Conservation (phyloP, 1,139 yeast genomes). For the Debaryomyces psychrophilus region DNA sequence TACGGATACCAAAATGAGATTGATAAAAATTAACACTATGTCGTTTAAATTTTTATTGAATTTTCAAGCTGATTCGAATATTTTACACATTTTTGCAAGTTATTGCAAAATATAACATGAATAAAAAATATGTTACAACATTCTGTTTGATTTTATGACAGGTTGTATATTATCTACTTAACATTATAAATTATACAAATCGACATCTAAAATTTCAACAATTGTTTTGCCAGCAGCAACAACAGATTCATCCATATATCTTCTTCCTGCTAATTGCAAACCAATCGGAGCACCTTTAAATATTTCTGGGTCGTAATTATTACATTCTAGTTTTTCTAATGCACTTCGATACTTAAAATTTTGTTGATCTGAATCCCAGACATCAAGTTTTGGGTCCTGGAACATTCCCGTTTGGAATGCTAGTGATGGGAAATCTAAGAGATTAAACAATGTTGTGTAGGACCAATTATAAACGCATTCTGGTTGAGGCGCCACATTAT, state of each 20-base stretch:
- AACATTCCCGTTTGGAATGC: slow-evolving; percentile 62
- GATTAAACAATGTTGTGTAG: slow-evolving; percentile 68
- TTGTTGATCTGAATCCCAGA: slow-evolving; percentile 39
- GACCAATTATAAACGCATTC: slow-evolving; percentile 75
- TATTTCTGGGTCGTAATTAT: slow-evolving; percentile 35
- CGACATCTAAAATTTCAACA: slow-evolving; percentile 29
- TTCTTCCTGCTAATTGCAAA: slow-evolving; percentile 43
- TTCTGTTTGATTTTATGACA: not conserved
- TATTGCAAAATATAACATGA: not conserved
- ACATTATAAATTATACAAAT: slow-evolving; percentile 19
- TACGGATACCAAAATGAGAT: not conserved
- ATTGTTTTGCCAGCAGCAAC: slow-evolving; percentile 44
- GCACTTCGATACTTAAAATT: slow-evolving; percentile 39
- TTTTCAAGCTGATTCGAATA: not conserved
- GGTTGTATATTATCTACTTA: not conserved
- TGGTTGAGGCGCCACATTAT: slow-evolving; percentile 72
- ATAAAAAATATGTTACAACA: too few species aligned
- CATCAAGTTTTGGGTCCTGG: slow-evolving; percentile 54
- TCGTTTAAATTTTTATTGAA: not conserved
- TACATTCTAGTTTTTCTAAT: slow-evolving; percentile 47
- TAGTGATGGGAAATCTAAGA: slow-evolving; percentile 65
- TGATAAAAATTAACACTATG: not conserved
- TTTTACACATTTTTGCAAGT: not conserved
- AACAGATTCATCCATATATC: slow-evolving; percentile 46
- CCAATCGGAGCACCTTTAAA: slow-evolving; percentile 47